Evolutionary conservation across 2,329 filamentous ascomycete species (phyloP), one percentile per base, ranked within the genome.

Genomic region (Botryotinia convoluta): DNA sequence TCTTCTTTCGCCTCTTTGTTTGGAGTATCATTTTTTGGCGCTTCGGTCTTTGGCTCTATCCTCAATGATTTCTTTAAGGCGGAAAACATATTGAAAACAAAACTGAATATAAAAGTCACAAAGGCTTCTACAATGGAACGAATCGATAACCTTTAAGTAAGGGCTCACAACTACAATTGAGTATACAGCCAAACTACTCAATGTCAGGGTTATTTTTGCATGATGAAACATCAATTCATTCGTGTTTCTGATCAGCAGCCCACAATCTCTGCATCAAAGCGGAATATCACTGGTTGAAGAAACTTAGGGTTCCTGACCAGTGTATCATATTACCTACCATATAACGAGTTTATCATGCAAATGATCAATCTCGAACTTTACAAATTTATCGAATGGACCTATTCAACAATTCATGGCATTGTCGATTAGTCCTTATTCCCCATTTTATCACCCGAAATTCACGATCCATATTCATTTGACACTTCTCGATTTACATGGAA

Each of bases 61-160:
- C 57, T 71, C 35, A 51, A 65, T 18, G 42, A 64, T 54, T 64
- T 65, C n/a, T 64, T 64, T 1, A 69, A 32, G n/a, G 59, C 61
- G 20, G 44, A 51, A 64, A 71, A 64, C 69, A 71, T 64, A 26
- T 71, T 39, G 26, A 51, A 51, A 51, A 71, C 29, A n/a, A 35
- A 20, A 20, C n/a, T 39, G 39, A 72, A 35, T 44, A n/a, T 22
- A n/a, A 72, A 12, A 42, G n/a, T 44, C 10, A 67, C 45, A 57
- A 32, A 29, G 16, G 35, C 4, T 35, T 71, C 60, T 42, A 44
- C 20, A 32, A 37, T 45, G 69, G 29, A 35, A 32, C n/a, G 51
- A 22, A 32, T 14, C 26, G 5, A 67, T 29, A 67, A 67, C 70
- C 61, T 57, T 72, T 72, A 72, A 72, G 70, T 72, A 72, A 42